Conservation (phyloP, 2,329 filamentous ascomycete genomes). For the Blastomyces parvus region DNA sequence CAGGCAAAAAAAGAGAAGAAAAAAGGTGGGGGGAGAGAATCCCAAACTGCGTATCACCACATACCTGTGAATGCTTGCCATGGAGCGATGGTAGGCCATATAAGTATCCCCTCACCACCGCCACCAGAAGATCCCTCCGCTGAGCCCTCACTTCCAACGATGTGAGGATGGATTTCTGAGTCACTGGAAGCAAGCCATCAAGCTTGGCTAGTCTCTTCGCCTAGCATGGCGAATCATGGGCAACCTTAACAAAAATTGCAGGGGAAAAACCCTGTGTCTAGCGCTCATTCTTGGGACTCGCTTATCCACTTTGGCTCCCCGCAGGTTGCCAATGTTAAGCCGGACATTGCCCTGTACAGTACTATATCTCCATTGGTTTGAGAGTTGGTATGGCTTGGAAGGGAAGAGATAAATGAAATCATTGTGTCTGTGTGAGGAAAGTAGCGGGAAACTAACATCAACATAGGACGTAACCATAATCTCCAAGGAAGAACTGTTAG, state of each 20-base stretch:
- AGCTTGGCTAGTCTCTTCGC: too few species aligned
- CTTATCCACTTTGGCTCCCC: not conserved
- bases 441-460: not conserved
- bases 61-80: not conserved
- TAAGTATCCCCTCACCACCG: not conserved
- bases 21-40: not conserved
- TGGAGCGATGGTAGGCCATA: not conserved
- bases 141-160: not conserved
- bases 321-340: not conserved
- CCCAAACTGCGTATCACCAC: not conserved
- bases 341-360: too few species aligned
- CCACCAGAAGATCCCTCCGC: too few species aligned
- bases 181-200: not conserved
- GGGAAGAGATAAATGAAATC: not conserved
- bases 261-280: too few species aligned
- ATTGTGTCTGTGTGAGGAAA: not conserved
- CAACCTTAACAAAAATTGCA: too few species aligned
- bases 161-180: not conserved
- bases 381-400: not conserved
- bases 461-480: too few species aligned
- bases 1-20: not conserved
- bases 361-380: too few species aligned
- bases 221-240: too few species aligned
- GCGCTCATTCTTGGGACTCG: not conserved
- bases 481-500: too few species aligned